These are phyloP conservation scores for Rhizopus sp. DNA, from an alignment of 371 early-diverging fungal species.

Conservation along the genomic window DNA sequence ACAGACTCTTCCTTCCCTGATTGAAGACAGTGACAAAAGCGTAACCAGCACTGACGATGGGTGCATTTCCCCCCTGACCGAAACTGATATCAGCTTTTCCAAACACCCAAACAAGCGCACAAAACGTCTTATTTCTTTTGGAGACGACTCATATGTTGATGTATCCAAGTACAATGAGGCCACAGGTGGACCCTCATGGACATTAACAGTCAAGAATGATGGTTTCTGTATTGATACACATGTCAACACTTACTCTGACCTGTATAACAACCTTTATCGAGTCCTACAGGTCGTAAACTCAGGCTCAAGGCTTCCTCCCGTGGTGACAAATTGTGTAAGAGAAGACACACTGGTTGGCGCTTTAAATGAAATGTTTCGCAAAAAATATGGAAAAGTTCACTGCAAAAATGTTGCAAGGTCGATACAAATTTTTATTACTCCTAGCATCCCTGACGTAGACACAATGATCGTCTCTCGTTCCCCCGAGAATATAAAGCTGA, in stretches of 20 bases:
- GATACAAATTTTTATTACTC: conserved; percentile 17
- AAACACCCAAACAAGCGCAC: conserved; percentile 2
- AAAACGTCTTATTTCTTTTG: conserved; percentile 4
- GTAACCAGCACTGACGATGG: conserved; percentile 11
- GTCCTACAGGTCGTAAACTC: conserved; percentile 18
- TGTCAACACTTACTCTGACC: conserved; percentile 12
- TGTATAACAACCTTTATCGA: conserved; percentile 14
- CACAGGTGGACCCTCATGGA: conserved; percentile 5
- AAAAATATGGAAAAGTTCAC: conserved; percentile 37
- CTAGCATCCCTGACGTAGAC: conserved; percentile 11
- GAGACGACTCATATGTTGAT: background rate
- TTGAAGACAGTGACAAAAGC: conserved; percentile 11
- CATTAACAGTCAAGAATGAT: conserved; percentile 14
- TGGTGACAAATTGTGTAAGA: conserved; percentile 2
- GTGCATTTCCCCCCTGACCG: background rate
- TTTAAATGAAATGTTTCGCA: conserved; percentile 27
- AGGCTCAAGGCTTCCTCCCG: conserved; percentile 4
- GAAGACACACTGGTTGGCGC: conserved; percentile 15
- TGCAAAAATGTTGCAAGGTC: conserved; percentile 30
- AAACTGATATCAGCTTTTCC: background rate
- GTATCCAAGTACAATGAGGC: background rate
- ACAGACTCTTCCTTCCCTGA: conserved; percentile 6
- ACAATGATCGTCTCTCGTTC: conserved; percentile 16
- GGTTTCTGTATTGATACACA: conserved; percentile 13
- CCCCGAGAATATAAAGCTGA: conserved; percentile 13